Percentiles rank a stretch among this genome's conserved stretches.
phyloP scores from a whole-genome alignment of 2,329 filamentous ascomycete species.

The Rachicladosporium sp. region DNA sequence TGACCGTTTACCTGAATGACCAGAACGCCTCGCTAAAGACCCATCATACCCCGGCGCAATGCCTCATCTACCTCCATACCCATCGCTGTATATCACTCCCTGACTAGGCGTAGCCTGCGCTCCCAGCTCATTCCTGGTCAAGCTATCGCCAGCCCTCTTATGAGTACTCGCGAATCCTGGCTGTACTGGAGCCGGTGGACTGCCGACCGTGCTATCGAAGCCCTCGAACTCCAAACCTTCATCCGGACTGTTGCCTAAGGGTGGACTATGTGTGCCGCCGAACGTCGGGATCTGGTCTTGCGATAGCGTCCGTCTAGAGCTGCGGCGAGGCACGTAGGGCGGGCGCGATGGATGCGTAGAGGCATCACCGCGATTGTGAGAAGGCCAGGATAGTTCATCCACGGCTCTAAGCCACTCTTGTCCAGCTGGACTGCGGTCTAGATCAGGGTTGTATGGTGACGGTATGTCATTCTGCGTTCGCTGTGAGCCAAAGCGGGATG shows the following conservation, averaged over 20 bases:
- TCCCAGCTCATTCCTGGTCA: conserved; percentile 18
- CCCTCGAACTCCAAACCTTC: conserved; percentile 11
- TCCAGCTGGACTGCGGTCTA: conserved; percentile 3
- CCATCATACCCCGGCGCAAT: too few relatives aligned
- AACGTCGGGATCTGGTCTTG: not conserved
- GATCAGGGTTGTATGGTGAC: not conserved
- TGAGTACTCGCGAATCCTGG: conserved; percentile 8
- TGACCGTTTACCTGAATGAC: too few relatives aligned
- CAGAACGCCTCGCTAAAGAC: too few relatives aligned
- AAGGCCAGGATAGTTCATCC: conserved; percentile 16
- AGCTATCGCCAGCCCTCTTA: conserved; percentile 19
- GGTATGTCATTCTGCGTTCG: conserved; percentile 3
- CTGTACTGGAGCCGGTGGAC: conserved; percentile 6
- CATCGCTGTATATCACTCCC: too few relatives aligned
- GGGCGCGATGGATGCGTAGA: conserved; percentile 1
- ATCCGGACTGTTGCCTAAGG: not conserved
- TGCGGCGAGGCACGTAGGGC: conserved; percentile 14
- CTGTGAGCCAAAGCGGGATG: conserved; percentile 19
- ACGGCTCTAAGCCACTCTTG: conserved; percentile 18
- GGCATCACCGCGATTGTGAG: not conserved
- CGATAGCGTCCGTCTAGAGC: conserved; percentile 14
- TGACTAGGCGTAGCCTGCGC: conserved; percentile 3
- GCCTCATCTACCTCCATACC: too few relatives aligned
- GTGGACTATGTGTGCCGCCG: not conserved
- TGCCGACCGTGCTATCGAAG: conserved; percentile 9